A percentile compares a stretch with the other conserved stretches of the same genome.
These are phyloP conservation scores for Coemansia sp. DNA, from an alignment of 192 early-diverging fungal genomes.

Conservation along the genomic window DNA sequence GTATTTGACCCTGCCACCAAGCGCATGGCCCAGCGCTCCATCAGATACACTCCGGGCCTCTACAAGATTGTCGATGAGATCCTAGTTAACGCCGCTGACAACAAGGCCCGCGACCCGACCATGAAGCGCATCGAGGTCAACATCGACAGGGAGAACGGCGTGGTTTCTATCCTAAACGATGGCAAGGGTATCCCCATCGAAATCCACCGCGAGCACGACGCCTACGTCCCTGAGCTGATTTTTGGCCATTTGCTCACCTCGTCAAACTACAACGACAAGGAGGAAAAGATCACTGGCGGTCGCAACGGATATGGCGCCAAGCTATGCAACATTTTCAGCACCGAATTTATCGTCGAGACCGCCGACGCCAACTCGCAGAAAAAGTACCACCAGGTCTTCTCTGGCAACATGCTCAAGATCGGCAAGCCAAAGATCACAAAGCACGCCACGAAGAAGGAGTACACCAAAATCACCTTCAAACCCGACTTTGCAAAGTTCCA, in stretches of 20 bases:
- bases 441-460: slow-evolving; percentile 70
- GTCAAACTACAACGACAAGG: slow-evolving; percentile 93
- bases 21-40: slow-evolving; percentile 61
- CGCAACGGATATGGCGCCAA: slow-evolving; percentile 94
- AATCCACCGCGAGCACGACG: slow-evolving; percentile 82
- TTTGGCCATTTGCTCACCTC: slow-evolving; percentile 96
- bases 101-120: slow-evolving; percentile 83
- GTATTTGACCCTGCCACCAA: slow-evolving; percentile 68
- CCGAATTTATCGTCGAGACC: slow-evolving; percentile 91
- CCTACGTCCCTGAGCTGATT: slow-evolving; percentile 96
- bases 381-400: slow-evolving; percentile 83
- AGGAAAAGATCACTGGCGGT: slow-evolving; percentile 94
- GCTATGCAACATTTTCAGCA: slow-evolving; percentile 96
- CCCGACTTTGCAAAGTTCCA: slow-evolving; percentile 90
- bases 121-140: slow-evolving; percentile 87
- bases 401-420: slow-evolving; percentile 85
- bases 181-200: slow-evolving; percentile 93
- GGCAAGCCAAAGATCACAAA: slow-evolving; percentile 70
- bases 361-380: slow-evolving; percentile 66
- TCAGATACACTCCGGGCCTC: slow-evolving; percentile 81
- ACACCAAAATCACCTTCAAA: slow-evolving; percentile 89
- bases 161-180: slow-evolving; percentile 90
- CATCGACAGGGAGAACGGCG: slow-evolving; percentile 75
- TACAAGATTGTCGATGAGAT: slow-evolving; percentile 99
- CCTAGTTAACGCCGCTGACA: slow-evolving; percentile 93